Base-by-base conservation (phyloP, 177 flowering plant genomes). In the Vitis hybrid region DNA sequence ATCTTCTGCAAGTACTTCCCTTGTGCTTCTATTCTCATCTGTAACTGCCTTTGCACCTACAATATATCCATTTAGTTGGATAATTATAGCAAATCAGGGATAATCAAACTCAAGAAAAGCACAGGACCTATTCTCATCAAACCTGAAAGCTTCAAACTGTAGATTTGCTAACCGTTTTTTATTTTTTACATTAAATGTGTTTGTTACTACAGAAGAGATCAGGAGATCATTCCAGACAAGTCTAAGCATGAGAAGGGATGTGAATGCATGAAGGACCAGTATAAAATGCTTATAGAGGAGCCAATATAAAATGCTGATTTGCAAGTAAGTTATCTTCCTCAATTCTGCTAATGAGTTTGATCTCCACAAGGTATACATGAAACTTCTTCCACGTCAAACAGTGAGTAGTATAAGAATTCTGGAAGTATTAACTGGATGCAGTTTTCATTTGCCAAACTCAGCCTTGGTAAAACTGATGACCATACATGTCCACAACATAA, bases 11-110 rank as follows among this genome's bases (percentile, higher is more conserved):
- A 79, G 73, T 87, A 87, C 70, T 83, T 85, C 7, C 85, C 87
- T 74, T 86, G 90, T 19, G 90, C 90, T 82, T 86, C 90, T 61
- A 86, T 86, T 73, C 90, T 82, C 74, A 87, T 82, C 72, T 86
- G 89, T 59, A 86, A 70, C 73, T 86, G 89, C 52, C 82, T 79
- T 75, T 87, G 90, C 65, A 86, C 90, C 90, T 86, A 79, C 50
- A 71, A 68, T 18, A 22, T 59, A 19, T 45, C 45, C 22, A 49
- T 29, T 10, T 62, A 2, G 39, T 8, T 52, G 7, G 18, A 48
- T 55, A 1, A 16, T 49, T 26, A 19, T 45, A 14, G 13, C 8
- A 29, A 26, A n/a, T 34, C 3, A 6, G 16, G 4, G 48, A 1
- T 12, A 49, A 1, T 45, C 20, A 26, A 69, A 0, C 48, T 3